Evolutionary conservation across 2,329 filamentous ascomycete species (phyloP).

Genomic region (Alternaria hordeiaustralica): DNA sequence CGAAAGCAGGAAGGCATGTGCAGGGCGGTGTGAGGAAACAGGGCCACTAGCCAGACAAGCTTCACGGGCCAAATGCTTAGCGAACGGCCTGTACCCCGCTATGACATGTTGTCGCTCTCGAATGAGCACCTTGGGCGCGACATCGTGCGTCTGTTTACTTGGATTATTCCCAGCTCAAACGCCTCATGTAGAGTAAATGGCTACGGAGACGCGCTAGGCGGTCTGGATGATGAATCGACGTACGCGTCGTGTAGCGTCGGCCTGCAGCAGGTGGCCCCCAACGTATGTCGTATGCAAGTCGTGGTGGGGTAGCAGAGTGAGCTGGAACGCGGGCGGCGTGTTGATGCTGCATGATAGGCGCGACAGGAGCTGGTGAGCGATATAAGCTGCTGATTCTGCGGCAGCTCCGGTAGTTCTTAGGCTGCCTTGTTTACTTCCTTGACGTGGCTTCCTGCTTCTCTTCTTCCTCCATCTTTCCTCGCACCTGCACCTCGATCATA

Average conservation of each 20-base stretch:
- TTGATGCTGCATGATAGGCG: not conserved
- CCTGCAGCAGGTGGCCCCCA: conserved; percentile 1
- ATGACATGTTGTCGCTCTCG: conserved; percentile 6
- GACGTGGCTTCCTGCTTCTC: not conserved
- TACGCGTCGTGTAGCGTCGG: conserved; percentile 6
- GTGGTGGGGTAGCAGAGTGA: conserved; percentile 22
- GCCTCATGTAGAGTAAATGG: not conserved
- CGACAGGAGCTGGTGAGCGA: conserved; percentile 2
- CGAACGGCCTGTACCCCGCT: conserved; percentile 15
- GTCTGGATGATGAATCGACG: conserved; percentile 1
- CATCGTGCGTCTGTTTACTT: not conserved
- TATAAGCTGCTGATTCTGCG: conserved; percentile 14
- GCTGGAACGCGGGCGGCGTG: conserved; percentile 3
- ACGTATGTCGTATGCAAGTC: conserved; percentile 9
- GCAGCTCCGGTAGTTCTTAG: not conserved
- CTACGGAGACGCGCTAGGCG: not conserved
- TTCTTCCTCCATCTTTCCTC: not conserved
- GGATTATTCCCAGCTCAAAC: not conserved
- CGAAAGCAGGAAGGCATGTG: not conserved
- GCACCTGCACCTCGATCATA: not conserved
- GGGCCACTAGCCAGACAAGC: conserved; percentile 22
- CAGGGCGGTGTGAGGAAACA: conserved; percentile 11
- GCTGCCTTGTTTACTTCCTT: not conserved
- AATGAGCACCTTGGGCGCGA: conserved; percentile 12
- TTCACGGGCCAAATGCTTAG: conserved; percentile 26